Base-by-base conservation (phyloP, 331 rosid species). In the Malus hybrid region DNA sequence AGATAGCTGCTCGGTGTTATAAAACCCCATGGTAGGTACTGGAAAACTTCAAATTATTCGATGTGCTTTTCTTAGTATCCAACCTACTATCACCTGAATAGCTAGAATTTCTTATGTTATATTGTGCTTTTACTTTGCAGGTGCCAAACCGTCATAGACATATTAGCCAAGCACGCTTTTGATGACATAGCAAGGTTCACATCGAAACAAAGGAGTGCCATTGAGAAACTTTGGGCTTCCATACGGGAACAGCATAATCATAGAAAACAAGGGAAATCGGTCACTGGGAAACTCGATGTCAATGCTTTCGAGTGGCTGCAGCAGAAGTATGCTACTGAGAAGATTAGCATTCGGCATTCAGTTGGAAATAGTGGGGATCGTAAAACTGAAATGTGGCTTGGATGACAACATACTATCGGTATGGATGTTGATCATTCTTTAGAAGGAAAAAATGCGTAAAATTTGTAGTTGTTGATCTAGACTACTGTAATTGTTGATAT, bases 221-320 rank as follows among this genome's bases (percentile, higher is more conserved):
- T 92, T 3, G 86, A 36, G 83, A 92, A 86, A 80, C 84, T 95
- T 70, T 90, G 99, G 99, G 93, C 90, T 63, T 95, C 97, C 6
- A 86, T 95, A 59, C 79, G 88, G 80, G 97, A 95, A 78, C 97
- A 95, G 66, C 97, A 85, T 57, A 75, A 80, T 72, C 88, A 86
- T 29, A 69, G 97, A 80, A 92, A 86, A 85, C 97, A 92, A 76
- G 96, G 99, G 78, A 92, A 88, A 80, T 87, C 99, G 9, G 88
- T 89, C 20, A 86, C 81, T 29, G 99, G 97, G 70, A 92, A 95
- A 74, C 96, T 95, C 34, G 99, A 95, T 42, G 93, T 90, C 10
- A 95, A 92, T 84, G 93, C 57, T 5, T 95, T 95, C 59, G 99
- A 95, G 75, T 86, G 96, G 93, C 92, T 95, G 78, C 97, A 89